A percentile compares a stretch with the other conserved stretches of the same genome.
phyloP scores from a whole-genome alignment of 257 asterid genomes.

The Jasminum sambac region DNA sequence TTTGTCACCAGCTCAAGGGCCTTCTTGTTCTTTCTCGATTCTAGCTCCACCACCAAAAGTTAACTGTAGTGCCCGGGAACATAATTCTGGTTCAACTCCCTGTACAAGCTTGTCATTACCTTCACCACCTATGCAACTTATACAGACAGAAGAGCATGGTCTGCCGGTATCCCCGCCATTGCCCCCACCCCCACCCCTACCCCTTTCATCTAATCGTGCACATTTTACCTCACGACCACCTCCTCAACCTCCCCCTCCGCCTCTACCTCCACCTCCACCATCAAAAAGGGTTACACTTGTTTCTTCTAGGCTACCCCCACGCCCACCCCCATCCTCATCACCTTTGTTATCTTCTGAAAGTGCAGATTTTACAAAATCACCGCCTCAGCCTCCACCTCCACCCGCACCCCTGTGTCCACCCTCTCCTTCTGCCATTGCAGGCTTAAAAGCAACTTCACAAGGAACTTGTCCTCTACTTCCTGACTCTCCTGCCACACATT shows the following conservation, averaged over 20 bases:
- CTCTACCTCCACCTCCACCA: constrained; percentile 28
- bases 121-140: constrained; percentile 17
- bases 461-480: constrained; percentile 27
- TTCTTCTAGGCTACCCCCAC: constrained; percentile 23
- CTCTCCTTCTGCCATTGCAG: constrained; percentile 17
- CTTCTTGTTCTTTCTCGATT: constrained; percentile 32
- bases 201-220: not conserved
- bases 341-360: constrained; percentile 25
- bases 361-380: constrained; percentile 11
- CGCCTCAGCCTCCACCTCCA: constrained; percentile 21
- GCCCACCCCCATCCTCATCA: constrained; percentile 35
- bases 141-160: constrained; percentile 20
- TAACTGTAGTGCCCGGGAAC: constrained; percentile 39
- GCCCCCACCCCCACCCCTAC: constrained; percentile 10
- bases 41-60: constrained; percentile 32
- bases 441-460: constrained; percentile 23
- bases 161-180: constrained; percentile 5
- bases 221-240: not conserved
- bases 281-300: constrained; percentile 12
- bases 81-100: constrained; percentile 32
- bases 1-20: constrained; percentile 35
- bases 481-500: constrained; percentile 35
- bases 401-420: constrained; percentile 22
- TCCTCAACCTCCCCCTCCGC: constrained; percentile 22
- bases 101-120: constrained; percentile 24